phyloP scores from a whole-genome alignment of 2,329 filamentous ascomycete species.

The Fusarium nematophilum region DNA sequence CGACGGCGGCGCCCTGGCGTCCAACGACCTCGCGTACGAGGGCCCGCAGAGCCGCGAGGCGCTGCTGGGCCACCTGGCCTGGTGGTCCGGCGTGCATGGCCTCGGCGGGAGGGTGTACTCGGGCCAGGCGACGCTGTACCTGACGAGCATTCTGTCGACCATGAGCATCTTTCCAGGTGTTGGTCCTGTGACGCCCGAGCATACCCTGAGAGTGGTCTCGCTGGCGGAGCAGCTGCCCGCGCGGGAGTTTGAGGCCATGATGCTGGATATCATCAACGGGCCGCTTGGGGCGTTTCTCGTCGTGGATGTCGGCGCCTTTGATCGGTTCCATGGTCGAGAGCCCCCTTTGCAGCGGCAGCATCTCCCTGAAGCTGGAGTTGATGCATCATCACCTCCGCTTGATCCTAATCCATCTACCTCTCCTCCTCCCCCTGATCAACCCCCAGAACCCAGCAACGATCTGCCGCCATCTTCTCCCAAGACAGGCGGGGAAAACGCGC shows the following conservation, averaged over 20 bases:
- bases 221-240: constrained; percentile 41
- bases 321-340: not conserved
- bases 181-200: constrained; percentile 24
- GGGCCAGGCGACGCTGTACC: constrained; percentile 28
- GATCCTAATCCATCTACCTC: not conserved
- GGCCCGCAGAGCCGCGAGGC: constrained; percentile 21
- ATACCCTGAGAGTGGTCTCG: constrained; percentile 47
- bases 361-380: too few relatives aligned
- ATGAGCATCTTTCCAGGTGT: constrained; percentile 12
- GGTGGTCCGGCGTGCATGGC: constrained; percentile 21
- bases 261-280: constrained; percentile 25
- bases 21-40: constrained; percentile 28
- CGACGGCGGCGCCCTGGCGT: constrained; percentile 21
- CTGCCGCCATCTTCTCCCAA: not conserved
- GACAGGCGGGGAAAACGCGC: not conserved
- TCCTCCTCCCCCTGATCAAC: not conserved
- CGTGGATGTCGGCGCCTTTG: constrained; percentile 34
- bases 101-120: constrained; percentile 27
- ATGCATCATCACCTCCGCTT: too few relatives aligned
- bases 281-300: constrained; percentile 37
- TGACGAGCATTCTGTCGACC: constrained; percentile 20
- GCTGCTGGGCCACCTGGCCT: constrained; percentile 28
- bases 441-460: not conserved
- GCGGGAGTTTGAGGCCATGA: constrained; percentile 40
- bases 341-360: too few relatives aligned